A percentile compares a stretch with the other conserved stretches of the same genome.
phyloP scores from a whole-genome alignment of 129 eudicot species.

The Centrapalus pauciflorus region DNA sequence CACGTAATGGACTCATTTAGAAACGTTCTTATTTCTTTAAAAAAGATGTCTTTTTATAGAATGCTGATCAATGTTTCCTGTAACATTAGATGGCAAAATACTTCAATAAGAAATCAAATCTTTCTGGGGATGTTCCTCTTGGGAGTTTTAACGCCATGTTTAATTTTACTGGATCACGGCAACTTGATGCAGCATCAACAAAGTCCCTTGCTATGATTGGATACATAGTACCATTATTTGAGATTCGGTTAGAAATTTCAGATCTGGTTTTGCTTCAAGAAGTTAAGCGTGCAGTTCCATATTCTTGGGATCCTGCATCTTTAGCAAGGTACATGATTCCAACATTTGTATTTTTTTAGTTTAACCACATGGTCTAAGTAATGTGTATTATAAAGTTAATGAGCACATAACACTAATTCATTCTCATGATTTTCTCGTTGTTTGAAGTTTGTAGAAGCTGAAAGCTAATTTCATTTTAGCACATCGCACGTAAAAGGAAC shows the following conservation, averaged over 20 bases:
- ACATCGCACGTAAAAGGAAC: no score
- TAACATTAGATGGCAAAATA: slow-evolving; percentile 66
- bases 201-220: slow-evolving; percentile 97
- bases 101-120: slow-evolving; percentile 67
- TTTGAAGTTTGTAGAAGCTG: neutral
- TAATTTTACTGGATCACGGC: slow-evolving; percentile 87
- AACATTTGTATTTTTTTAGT: no score
- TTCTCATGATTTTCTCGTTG: neutral
- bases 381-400: neutral
- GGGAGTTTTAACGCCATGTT: slow-evolving; percentile 97
- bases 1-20: no score
- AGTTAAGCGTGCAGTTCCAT: slow-evolving; percentile 81
- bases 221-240: slow-evolving; percentile 54
- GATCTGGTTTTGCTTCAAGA: slow-evolving; percentile 63
- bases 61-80: slow-evolving; percentile 14
- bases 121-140: slow-evolving; percentile 68
- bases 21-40: neutral
- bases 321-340: slow-evolving; percentile 64
- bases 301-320: slow-evolving; percentile 94
- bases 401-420: neutral
- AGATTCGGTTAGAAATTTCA: slow-evolving; percentile 43
- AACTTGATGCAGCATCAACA: slow-evolving; percentile 79
- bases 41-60: neutral
- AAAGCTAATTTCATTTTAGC: neutral
- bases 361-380: neutral